Base-by-base conservation (phyloP, 352 stramenopile species). In the Aphanomyces euteiches region DNA sequence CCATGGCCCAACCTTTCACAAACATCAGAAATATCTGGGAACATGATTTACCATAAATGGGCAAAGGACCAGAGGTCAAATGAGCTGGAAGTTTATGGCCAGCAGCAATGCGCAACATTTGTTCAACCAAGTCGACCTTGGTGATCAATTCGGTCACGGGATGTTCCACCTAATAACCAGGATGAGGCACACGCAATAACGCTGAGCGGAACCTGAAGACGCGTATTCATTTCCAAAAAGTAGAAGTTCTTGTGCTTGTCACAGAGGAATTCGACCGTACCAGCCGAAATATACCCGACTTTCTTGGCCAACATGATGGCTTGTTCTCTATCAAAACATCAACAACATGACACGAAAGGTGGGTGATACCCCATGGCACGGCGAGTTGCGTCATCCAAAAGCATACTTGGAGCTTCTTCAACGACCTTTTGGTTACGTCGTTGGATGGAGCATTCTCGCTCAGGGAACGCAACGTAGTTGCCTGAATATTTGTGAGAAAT, bases 141-240 rank as follows among this genome's bases (percentile, higher is more conserved):
- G 89, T 91, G 34, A 99, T 95, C 50, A 94, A 80, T 80, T 99
- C 96, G 1, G 96, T 98, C 10, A 99, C 88, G 1, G 96, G 96
- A 82, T 99, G 96, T 67, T 99, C 96, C 7, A 98, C 90, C 74
- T 97, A 85, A 36, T 10, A 0, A 28, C 28, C 28, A 28, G 28
- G 28, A 2, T 28, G 28, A 28, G 28, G 28, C 28, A 28, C 28
- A 28, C 43, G 10, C 10, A 15, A 64, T 53, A 41, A 15, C 10
- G 34, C 28, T 28, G 17, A 50, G 43, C 10, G 10, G 17, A 40
- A 83, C 85, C 72, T 93, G 88, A 21, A 97, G 76, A 37, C 92
- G 84, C 36, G 96, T 98, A 79, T 98, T 99, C 96, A 99, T 99
- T 81, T 99, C 97, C 15, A 99, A 78, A 72, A 99, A 99, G 75